Evolutionary conservation across 1,139 yeast genomes (phyloP).

Genomic region (Torulaspora pretoriensis): DNA sequence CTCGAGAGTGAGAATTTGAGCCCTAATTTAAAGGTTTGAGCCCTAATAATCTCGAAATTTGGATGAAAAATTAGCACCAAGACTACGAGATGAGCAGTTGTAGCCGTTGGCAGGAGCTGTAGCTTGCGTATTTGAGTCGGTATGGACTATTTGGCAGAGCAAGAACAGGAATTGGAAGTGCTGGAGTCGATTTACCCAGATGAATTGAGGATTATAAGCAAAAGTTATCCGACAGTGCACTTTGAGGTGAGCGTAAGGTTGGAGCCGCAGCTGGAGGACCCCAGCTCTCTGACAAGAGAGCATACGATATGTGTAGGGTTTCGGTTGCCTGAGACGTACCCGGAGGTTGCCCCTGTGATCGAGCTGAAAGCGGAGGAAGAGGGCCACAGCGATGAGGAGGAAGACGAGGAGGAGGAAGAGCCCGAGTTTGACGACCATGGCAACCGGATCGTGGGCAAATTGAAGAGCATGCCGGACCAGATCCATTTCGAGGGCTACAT

Average conservation of each 20-base stretch:
- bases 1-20: neutral
- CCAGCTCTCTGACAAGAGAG: slow-evolving; percentile 41
- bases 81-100: neutral
- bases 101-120: neutral
- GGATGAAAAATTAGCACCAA: neutral
- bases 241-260: slow-evolving; percentile 37
- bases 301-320: slow-evolving; percentile 27
- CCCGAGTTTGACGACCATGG: slow-evolving; percentile 47
- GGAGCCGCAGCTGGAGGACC: slow-evolving; percentile 38
- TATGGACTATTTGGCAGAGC: slow-evolving; percentile 76
- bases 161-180: slow-evolving; percentile 74
- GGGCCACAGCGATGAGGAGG: slow-evolving; percentile 37
- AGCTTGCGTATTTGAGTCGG: neutral
- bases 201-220: slow-evolving; percentile 48
- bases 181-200: slow-evolving; percentile 90
- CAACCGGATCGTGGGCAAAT: slow-evolving; percentile 38
- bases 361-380: slow-evolving; percentile 21
- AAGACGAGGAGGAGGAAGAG: slow-evolving; percentile 43
- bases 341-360: slow-evolving; percentile 32
- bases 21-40: neutral
- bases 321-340: slow-evolving; percentile 32
- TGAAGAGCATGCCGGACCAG: slow-evolving; percentile 53
- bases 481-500: slow-evolving; percentile 52
- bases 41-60: neutral
- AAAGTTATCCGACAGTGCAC: slow-evolving; percentile 29